Percentiles rank a stretch among this genome's conserved stretches.
phyloP scores from a whole-genome alignment of 306 rosid genomes.

The Lathyrus sativus region DNA sequence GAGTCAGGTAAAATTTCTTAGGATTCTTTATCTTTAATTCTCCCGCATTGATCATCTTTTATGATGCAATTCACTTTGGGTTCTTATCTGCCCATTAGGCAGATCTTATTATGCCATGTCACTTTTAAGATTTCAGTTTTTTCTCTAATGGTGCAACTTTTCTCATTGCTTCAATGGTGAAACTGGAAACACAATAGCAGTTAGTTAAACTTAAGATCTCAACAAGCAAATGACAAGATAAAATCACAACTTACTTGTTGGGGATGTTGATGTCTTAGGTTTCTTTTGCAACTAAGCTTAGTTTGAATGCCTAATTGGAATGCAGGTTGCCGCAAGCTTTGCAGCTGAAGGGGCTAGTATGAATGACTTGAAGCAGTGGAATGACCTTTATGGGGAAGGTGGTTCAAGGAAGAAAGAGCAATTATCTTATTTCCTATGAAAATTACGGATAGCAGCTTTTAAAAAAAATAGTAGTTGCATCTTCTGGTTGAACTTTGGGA shows the following conservation, averaged over 20 bases:
- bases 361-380: constrained; percentile 90
- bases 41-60: neutral
- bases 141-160: constrained; percentile 1
- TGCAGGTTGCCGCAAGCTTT: constrained; percentile 83
- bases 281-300: constrained; percentile 7
- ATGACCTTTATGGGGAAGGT: constrained; percentile 82
- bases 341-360: constrained; percentile 81
- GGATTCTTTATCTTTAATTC: neutral
- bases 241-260: neutral
- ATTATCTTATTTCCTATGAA: constrained; percentile 74
- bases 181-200: neutral
- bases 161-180: neutral
- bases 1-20: constrained; percentile 54
- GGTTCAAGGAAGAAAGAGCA: constrained; percentile 88
- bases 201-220: neutral
- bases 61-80: neutral
- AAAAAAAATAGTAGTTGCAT: constrained; percentile 1
- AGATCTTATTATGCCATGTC: neutral
- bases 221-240: neutral
- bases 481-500: constrained; percentile 20
- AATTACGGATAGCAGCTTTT: neutral
- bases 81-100: neutral
- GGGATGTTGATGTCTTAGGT: neutral
- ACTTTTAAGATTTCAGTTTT: neutral
- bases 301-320: constrained; percentile 31